Evolutionary conservation across 1,284 basidiomycete genomes (phyloP).

Genomic region (Pascua sp.): DNA sequence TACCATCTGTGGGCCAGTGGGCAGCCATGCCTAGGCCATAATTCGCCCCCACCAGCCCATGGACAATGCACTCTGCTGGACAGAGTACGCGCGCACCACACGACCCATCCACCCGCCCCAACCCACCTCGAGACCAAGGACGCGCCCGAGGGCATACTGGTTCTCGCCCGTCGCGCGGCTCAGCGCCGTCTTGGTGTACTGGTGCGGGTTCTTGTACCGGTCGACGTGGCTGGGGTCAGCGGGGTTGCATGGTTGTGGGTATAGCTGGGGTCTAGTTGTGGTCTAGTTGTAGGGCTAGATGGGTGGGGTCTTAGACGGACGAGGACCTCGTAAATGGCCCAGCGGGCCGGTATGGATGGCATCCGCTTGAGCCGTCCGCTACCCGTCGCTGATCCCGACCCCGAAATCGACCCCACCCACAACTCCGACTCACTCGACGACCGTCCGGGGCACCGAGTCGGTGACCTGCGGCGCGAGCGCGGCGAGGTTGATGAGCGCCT

Average conservation of each 20-base stretch:
- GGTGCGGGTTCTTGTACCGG: slow-evolving; percentile 33
- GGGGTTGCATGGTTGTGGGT: neutral
- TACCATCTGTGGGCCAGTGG: too few relatives aligned
- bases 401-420: too few relatives aligned
- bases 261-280: too few relatives aligned
- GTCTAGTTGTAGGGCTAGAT: too few relatives aligned
- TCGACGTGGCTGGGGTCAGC: slow-evolving; percentile 26
- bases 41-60: neutral
- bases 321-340: too few relatives aligned
- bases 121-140: slow-evolving; percentile 43
- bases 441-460: slow-evolving; percentile 37
- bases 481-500: slow-evolving; percentile 27
- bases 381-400: too few relatives aligned
- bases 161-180: slow-evolving; percentile 42
- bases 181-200: slow-evolving; percentile 36
- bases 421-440: slow-evolving; percentile 31
- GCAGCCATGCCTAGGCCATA: too few relatives aligned
- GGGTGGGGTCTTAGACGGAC: too few relatives aligned
- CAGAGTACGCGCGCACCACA: neutral
- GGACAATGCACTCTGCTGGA: neutral
- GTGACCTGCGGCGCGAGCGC: slow-evolving; percentile 28
- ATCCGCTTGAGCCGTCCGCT: too few relatives aligned
- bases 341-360: neutral
- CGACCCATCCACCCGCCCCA: too few relatives aligned
- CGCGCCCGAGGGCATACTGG: slow-evolving; percentile 42